Base-by-base conservation (phyloP, 768 basidiomycete species). In the Tricholoma saponaceum region DNA sequence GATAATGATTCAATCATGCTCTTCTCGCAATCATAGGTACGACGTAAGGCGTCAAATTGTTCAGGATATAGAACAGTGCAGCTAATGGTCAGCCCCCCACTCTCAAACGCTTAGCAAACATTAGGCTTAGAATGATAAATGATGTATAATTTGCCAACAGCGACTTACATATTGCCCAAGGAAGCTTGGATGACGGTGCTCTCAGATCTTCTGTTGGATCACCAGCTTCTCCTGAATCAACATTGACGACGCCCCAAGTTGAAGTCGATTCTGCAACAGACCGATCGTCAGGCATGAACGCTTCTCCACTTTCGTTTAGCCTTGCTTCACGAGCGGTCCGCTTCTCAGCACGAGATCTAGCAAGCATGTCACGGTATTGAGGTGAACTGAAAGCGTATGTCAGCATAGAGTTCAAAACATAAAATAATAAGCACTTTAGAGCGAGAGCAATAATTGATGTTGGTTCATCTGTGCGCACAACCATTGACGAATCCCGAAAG, bases 381-480 rank as follows among this genome's bases (percentile, higher is more conserved):
- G 87, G 84, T 2, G 92, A 93, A 61, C 92, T 93, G 26, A 56
- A 43, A 65, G 60, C 33, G 54, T 7, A 49, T 18, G 55, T 51
- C 51, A 47, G 50, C 43, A 12, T 47, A 56, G n/a, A 18, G 28
- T 12, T 54, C 44, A 37, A 28, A 14, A 50, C 9, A 28, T 49
- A 30, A n/a, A 44, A 18, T 18, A 43, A 18, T 20, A 72, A 84
- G 65, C 65, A 93, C 92, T 89, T 92, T 51, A 99, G 74, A 5
- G 94, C 92, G 56, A 98, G 85, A 6, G 97, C 95, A 61, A 98
- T 95, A 66, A 98, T 97, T 16, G 96, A 98, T 0, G 95, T 97
- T 2, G 96, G 97, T 67, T 99, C 97, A 69, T 98, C 95, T 18
- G 94, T 94, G 18, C 96, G 83, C 18, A 99, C 89, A 52, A 98